Evolutionary conservation across 768 basidiomycete genomes (phyloP), one percentile per base, ranked within the genome.

Genomic region (Boletus fagicola): DNA sequence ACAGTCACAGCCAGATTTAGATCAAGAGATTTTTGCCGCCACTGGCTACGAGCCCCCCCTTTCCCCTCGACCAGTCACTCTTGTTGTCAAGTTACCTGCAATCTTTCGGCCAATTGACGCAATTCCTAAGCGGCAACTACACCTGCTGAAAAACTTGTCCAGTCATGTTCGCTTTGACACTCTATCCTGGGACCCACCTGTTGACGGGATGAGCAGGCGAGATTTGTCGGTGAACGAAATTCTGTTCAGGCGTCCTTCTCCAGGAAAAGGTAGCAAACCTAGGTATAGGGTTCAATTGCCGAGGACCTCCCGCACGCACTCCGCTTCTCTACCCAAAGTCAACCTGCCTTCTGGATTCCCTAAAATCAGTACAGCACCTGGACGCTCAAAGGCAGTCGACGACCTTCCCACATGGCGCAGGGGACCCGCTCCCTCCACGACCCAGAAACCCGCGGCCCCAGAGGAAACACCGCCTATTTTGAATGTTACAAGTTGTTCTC

Each of bases 121-220:
- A 10, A 63, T 87, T 15, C 71, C 75, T 40, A 80, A 75, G 57
- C 78, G 74, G 57, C 85, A 86, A 63, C 49, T 83, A 16, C 67
- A 75, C 38, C 60, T 75, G 33, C 78, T 80, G 58, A 78, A 72
- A 51, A 75, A 71, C 50, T 68, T 73, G 5, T 64, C 70, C 5
- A 60, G 51, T 33, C 75, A 72, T 28, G 64, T 81, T 30, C 82
- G 86, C 43, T 79, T 82, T 73, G 90, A 92, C 52, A 79, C 85
- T 28, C 74, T 88, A 30, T 86, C 87, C 3, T 89, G 86, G 72
- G 81, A 84, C 33, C 89, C 91, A 51, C 86, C 87, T 18, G 78
- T 87, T 15, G 80, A 82, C 54, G 84, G 82, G 48, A 86, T 86
- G 83, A 81, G 62, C 51, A 80, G 74, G 43, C 76, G 80, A 47